Percentiles rank a stretch among this genome's conserved stretches.
Evolutionary conservation across 73 alveolate species (phyloP).

Genomic region (Tetrahymena borealis): DNA sequence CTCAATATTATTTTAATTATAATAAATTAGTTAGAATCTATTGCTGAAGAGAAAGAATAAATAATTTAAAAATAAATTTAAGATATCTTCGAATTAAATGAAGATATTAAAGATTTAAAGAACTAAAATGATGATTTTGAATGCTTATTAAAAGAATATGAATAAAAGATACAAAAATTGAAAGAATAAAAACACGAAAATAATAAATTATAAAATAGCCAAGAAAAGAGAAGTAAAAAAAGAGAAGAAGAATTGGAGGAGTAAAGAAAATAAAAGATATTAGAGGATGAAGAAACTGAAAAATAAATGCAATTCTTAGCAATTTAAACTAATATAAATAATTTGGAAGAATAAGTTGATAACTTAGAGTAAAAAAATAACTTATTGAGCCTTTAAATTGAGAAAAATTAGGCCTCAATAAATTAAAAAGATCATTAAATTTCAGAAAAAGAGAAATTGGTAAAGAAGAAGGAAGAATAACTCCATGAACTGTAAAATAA

Average conservation of each 20-base stretch:
- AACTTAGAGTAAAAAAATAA: background rate
- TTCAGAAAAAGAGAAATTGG: background rate
- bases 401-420: background rate
- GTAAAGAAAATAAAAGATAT: background rate
- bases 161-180: background rate
- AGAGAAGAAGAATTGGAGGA: background rate
- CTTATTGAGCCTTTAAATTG: background rate
- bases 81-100: background rate
- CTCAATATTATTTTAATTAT: background rate
- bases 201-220: background rate
- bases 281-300: background rate
- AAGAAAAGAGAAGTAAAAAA: background rate
- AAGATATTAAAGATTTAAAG: background rate
- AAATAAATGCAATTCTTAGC: background rate
- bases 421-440: background rate
- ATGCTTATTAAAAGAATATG: background rate
- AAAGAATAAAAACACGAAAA: background rate
- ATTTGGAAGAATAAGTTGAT: background rate
- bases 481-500: background rate
- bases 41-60: background rate
- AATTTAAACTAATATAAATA: background rate
- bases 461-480: background rate
- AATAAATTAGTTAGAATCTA: background rate
- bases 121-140: background rate
- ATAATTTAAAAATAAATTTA: background rate